Base-by-base conservation (phyloP, 1,139 yeast genomes). In the Hansenula lynferdii region DNA sequence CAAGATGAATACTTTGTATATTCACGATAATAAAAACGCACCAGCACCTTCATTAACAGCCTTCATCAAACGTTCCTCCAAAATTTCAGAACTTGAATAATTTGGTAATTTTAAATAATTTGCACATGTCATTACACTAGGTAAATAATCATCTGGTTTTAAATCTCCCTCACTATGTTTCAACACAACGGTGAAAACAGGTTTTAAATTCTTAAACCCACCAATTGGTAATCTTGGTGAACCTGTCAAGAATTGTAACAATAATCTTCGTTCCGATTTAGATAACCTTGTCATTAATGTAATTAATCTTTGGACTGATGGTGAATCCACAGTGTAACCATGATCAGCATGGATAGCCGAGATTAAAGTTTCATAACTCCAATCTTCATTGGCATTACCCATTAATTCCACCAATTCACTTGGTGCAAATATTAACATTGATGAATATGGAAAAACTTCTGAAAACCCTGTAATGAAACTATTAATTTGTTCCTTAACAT, bases 51-150 rank as follows among this genome's bases (percentile, higher is more conserved):
- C 97, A 19, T 68, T 68, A 51, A 89, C 77, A 0, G 98, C 97
- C 43, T 77, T 83, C 19, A 64, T 44, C 11, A 92, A 61, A 42
- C 82, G 70, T 29, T 67, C 56, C 41, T 61, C 67, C 80, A 92
- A 72, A 2, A 85, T 62, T 23, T 69, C 78, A 44, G 70, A 71
- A 22, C 75, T 66, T 2, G 87, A 73, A 56, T 92, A 92, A 45
- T 83, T 77, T 3, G 98, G 98, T 22, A 92, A 65, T 60, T 92
- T 92, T 48, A 92, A 70, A 56, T 92, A 92, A 58, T 92, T 92
- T 6, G 95, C 97, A 67, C 98, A 92, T 0, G 98, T 92, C 98
- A 92, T 92, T 4, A 92, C 98, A 63, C 96, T 87, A 2, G 98
- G 98, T 42, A 92, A 67, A 53, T 84, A 89, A 47, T 82, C 90